These are phyloP conservation scores for Plasmodium knowlesi DNA, from an alignment of 169 alveolate genomes.

Conservation along the genomic window DNA sequence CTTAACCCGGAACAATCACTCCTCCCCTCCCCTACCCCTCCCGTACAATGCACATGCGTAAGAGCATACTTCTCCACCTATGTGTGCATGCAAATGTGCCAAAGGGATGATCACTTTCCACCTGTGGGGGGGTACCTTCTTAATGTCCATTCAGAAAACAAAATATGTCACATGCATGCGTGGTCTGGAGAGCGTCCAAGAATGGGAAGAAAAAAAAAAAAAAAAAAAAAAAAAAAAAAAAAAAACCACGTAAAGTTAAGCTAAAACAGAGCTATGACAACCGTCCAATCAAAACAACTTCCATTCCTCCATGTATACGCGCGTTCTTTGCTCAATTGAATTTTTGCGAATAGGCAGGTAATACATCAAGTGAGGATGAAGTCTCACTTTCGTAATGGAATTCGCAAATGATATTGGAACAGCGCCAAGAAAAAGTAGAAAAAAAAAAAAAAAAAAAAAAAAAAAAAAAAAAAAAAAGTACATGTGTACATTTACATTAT, in stretches of 20 bases:
- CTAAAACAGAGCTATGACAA: not conserved
- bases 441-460: not conserved
- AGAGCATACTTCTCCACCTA: not conserved
- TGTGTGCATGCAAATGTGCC: not conserved
- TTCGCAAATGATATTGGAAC: not conserved
- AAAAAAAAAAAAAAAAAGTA: not conserved
- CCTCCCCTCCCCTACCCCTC: not conserved
- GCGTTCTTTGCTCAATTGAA: not conserved
- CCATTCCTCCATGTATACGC: not conserved
- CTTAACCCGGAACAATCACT: not conserved
- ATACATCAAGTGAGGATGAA: not conserved
- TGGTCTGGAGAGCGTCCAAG: not conserved
- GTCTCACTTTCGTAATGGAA: not conserved
- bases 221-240: not conserved
- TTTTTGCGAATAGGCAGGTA: not conserved
- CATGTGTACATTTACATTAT: not conserved
- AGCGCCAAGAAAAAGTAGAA: not conserved
- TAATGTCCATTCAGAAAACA: not conserved
- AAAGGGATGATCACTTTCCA: not conserved
- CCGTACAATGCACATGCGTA: not conserved
- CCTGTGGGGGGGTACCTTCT: not conserved
- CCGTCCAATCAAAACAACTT: not conserved
- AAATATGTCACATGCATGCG: not conserved
- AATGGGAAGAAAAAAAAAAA: not conserved
- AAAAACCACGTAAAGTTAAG: not conserved